phyloP scores from a whole-genome alignment of 2,329 filamentous ascomycete species.

The Davidsoniella eucalypti region DNA sequence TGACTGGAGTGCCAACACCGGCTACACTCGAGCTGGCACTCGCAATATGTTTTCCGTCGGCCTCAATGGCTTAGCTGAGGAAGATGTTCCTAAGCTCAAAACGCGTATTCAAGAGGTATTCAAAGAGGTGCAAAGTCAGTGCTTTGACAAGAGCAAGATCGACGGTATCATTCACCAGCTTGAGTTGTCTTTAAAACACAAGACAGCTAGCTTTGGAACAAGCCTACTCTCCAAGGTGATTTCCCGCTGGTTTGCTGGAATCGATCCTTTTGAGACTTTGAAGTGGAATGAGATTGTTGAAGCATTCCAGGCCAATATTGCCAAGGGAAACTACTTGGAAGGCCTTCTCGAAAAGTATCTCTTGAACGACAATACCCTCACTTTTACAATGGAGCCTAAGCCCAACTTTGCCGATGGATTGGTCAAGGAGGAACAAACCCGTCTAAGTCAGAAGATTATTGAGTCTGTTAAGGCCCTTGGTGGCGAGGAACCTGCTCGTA shows the following conservation, averaged over 20 bases:
- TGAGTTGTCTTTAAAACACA: conserved; percentile 86
- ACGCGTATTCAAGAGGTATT: conserved; percentile 58
- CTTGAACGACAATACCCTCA: conserved; percentile 69
- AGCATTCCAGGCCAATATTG: conserved; percentile 63
- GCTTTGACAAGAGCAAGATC: conserved; percentile 81
- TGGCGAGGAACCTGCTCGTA: conserved; percentile 52
- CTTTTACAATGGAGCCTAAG: conserved; percentile 88
- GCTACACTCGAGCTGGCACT: conserved; percentile 66
- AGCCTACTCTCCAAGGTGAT: conserved; percentile 76
- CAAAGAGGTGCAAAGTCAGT: conserved; percentile 46
- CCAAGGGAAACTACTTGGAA: conserved; percentile 67
- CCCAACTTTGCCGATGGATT: conserved; percentile 57
- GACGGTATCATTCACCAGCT: conserved; percentile 88
- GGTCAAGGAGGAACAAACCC: conserved; percentile 56
- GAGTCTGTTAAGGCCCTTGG: conserved; percentile 53
- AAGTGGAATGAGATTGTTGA: conserved; percentile 82
- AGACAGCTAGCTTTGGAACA: conserved; percentile 90
- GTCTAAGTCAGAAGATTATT: conserved; percentile 58
- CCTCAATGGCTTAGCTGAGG: conserved; percentile 71
- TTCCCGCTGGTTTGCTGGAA: conserved; percentile 87
- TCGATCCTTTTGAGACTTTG: conserved; percentile 78
- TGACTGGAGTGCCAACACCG: conserved; percentile 88
- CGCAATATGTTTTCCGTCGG: conserved; percentile 79
- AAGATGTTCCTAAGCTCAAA: conserved; percentile 63
- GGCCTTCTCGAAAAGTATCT: conserved; percentile 77